A percentile compares a stretch with the other conserved stretches of the same genome.
Evolutionary conservation across 495 filamentous ascomycete genomes (phyloP).

Genomic region (Cercophora scortea): DNA sequence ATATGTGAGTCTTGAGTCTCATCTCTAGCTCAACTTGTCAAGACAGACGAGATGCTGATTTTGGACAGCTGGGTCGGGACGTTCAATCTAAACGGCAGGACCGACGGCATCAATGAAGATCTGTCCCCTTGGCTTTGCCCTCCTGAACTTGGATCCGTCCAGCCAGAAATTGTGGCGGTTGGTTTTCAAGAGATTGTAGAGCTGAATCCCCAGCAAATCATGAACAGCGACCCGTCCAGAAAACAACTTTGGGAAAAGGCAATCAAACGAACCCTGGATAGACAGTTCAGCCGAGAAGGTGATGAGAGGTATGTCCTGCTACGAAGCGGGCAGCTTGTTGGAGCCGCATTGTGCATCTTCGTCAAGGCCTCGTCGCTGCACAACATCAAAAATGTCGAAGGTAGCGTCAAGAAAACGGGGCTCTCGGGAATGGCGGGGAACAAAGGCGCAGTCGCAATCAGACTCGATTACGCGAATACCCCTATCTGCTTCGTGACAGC

Average conservation of each 20-base stretch:
- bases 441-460: conserved; percentile 95
- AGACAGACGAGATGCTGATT: conserved; percentile 12
- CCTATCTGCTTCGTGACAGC: conserved; percentile 93
- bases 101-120: conserved; percentile 67
- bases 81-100: conserved; percentile 89
- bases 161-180: conserved; percentile 76
- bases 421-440: conserved; percentile 97
- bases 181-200: conserved; percentile 98
- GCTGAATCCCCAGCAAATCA: conserved; percentile 95
- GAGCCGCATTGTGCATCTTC: conserved; percentile 84
- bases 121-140: conserved; percentile 77
- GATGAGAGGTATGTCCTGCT: conserved; percentile 79
- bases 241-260: conserved; percentile 81
- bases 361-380: conserved; percentile 68
- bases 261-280: conserved; percentile 70
- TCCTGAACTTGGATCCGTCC: conserved; percentile 34
- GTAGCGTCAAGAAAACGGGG: conserved; percentile 92
- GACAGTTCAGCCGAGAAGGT: conserved; percentile 49
- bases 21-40: not conserved
- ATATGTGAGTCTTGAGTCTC: conserved; percentile 27
- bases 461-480: conserved; percentile 91
- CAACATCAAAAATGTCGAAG: conserved; percentile 92
- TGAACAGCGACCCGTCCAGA: conserved; percentile 88
- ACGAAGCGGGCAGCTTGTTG: conserved; percentile 89
- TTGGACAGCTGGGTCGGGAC: conserved; percentile 74